These are phyloP conservation scores for Jatropha curcas DNA, from an alignment of 345 rosid species.

Conservation along the genomic window DNA sequence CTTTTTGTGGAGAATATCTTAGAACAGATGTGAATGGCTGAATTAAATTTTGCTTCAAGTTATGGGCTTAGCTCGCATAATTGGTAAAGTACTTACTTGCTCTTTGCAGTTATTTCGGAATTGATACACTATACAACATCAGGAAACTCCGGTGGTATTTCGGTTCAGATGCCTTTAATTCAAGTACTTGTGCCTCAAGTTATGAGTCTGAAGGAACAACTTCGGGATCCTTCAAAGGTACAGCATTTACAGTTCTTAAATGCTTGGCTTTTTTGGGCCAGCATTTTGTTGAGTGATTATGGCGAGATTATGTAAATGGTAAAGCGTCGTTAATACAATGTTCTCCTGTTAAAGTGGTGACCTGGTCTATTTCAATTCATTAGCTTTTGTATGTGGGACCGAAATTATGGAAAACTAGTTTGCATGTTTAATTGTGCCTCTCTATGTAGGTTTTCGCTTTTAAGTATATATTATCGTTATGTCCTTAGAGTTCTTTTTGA, in stretches of 20 bases:
- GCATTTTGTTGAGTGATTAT: slow-evolving; percentile 1
- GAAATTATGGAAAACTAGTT: not conserved
- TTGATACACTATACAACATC: slow-evolving; percentile 87
- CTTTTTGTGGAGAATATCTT: not conserved
- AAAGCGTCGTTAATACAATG: not conserved
- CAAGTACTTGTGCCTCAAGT: slow-evolving; percentile 93
- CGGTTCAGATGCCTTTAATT: slow-evolving; percentile 83
- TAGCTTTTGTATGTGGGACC: not conserved
- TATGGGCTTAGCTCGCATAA: not conserved
- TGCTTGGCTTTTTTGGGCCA: not conserved
- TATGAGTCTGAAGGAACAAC: slow-evolving; percentile 76
- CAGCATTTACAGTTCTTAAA: slow-evolving; percentile 12
- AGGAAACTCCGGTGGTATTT: slow-evolving; percentile 70
- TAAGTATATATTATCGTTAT: not conserved
- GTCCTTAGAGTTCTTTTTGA: not conserved
- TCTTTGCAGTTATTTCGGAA: slow-evolving; percentile 81
- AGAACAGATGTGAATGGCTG: not conserved
- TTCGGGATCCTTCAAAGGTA: slow-evolving; percentile 91
- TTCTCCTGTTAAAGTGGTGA: not conserved
- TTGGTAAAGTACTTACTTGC: slow-evolving; percentile 10
- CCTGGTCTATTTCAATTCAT: not conserved
- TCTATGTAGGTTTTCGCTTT: not conserved
- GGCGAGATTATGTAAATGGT: not conserved
- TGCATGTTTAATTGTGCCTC: not conserved
- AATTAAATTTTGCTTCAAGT: not conserved